These are phyloP conservation scores for Neofusicoccum sp. DNA, from an alignment of 2,329 filamentous ascomycete species.

Conservation along the genomic window DNA sequence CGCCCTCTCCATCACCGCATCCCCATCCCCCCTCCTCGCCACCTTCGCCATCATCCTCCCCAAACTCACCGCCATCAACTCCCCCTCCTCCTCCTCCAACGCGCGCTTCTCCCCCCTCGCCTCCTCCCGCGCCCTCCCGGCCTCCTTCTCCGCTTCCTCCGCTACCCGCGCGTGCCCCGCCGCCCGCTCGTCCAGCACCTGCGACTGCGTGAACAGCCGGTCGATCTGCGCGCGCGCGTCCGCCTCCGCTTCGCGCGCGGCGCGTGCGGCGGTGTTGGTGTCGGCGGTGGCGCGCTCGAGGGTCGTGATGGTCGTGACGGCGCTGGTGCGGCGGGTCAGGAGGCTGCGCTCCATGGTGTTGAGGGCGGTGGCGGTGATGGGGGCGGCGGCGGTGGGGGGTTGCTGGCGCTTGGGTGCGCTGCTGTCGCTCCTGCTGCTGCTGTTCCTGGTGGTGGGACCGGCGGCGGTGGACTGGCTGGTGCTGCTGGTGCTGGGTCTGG, in stretches of 20 bases:
- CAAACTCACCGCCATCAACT: background rate
- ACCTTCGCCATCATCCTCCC: background rate
- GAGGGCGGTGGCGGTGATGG: background rate
- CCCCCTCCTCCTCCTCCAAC: background rate
- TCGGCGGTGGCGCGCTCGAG: too few species aligned
- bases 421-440: background rate
- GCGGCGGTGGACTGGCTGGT: background rate
- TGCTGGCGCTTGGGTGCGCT: background rate
- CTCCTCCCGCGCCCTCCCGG: background rate
- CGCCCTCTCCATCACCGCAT: background rate
- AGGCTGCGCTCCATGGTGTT: background rate
- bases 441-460: background rate
- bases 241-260: background rate
- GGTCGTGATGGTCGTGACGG: background rate
- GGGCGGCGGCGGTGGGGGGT: background rate
- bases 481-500: background rate
- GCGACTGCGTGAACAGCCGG: background rate
- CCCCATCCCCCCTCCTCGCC: background rate
- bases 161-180: background rate
- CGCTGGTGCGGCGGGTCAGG: background rate
- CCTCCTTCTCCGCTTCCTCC: background rate
- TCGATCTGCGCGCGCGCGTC: background rate
- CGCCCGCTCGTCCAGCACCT: conserved; percentile 2
- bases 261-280: background rate
- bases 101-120: background rate